Evolutionary conservation across 148 eudicot species (phyloP).

Genomic region (Rhododendron williamsianum): DNA sequence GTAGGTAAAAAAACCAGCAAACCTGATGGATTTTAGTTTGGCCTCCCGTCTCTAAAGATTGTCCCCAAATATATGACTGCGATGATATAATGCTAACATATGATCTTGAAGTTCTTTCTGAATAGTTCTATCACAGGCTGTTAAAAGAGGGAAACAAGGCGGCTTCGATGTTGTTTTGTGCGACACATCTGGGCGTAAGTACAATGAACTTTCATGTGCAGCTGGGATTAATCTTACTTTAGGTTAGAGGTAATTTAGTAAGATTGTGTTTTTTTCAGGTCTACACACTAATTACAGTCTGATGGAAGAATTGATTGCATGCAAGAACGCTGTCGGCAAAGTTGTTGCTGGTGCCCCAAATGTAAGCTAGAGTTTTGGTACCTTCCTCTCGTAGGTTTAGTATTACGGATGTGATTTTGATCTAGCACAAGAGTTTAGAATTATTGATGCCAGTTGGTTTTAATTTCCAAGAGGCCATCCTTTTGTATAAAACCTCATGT

Average conservation of each 20-base stretch:
- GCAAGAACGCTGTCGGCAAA: constrained; percentile 85
- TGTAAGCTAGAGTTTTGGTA: constrained; percentile 37
- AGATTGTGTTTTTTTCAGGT: constrained; percentile 40
- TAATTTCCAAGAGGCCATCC: background rate
- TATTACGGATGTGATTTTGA: background rate
- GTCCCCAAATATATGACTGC: constrained; percentile 3
- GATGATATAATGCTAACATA: constrained; percentile 24
- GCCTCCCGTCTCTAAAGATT: constrained; percentile 8
- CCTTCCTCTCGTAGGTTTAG: background rate
- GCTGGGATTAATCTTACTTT: background rate
- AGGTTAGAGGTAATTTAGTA: background rate
- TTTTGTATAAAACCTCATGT: background rate
- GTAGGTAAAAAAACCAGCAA: constrained; percentile 31
- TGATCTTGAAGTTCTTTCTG: constrained; percentile 60
- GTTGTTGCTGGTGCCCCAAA: constrained; percentile 82
- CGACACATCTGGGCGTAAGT: constrained; percentile 99
- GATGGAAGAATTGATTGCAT: constrained; percentile 87
- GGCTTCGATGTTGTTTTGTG: constrained; percentile 86
- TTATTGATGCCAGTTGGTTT: background rate
- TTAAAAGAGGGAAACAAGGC: constrained; percentile 75
- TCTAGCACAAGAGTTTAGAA: background rate
- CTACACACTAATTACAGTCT: constrained; percentile 95
- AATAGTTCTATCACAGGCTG: constrained; percentile 98
- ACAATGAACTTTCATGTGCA: constrained; percentile 4
- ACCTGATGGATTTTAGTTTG: background rate